Evolutionary conservation across 371 early-diverging fungal species (phyloP), one percentile per base, ranked within the genome.

Genomic region (Pancytospora epiphaga): DNA sequence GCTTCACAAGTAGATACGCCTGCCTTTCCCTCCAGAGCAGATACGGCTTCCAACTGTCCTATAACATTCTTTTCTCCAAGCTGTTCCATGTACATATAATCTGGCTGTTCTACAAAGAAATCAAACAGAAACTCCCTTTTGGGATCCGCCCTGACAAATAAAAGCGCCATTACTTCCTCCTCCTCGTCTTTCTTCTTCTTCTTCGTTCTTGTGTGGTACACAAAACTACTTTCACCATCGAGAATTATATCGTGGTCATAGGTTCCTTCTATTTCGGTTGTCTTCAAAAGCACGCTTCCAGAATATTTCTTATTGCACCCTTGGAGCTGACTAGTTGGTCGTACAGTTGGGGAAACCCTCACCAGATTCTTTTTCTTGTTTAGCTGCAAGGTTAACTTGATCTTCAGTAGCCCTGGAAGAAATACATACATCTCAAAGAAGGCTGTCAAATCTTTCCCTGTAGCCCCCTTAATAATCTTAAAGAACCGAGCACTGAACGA

Each of bases 71-170:
- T 85, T 76, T 95, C 95, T 69, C 89, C 87, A 54, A 94, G 82
- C 76, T 92, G 92, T 18, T 91, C 89, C 9, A 89, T 88, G 90
- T 92, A 93, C 94, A 94, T 94, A 71, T 88, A 90, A 70, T 90
- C 93, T 0, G 89, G 86, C 80, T 94, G 95, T 60, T 88, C 87
- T 66, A 93, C 89, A n/a, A 85, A 84, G 64, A 90, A 86, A 3
- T 85, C 77, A 74, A 90, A 89, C 15, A 93, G 77, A 93, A 92
- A 91, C 71, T 91, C 92, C 69, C 88, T 85, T 63, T 93, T 93
- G 0, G 93, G 89, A 79, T 97, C 96, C 63, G 94, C 79, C 15
- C 94, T 86, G 77, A 97, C 89, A 91, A 93, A 95, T 69, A 94
- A 93, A 66, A 95, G 87, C 27, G 90, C 89, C 60, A 72, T 66